Conservation (phyloP, 2,329 filamentous ascomycete genomes). For the Sclerotinia subarctica region DNA sequence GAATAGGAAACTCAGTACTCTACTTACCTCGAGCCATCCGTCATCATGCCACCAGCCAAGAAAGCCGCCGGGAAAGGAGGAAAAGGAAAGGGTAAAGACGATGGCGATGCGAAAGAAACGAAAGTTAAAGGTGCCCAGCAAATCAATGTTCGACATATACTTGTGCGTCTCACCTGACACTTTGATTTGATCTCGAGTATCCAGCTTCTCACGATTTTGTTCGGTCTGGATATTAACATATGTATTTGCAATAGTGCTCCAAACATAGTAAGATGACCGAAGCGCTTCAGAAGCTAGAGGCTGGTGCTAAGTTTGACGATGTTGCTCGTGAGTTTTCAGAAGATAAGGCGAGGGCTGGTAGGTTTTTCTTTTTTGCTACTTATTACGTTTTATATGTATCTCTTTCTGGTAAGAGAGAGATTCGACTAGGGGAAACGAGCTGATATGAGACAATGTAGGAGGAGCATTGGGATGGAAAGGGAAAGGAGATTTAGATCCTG, state of each 20-base stretch:
- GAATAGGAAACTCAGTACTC: not conserved
- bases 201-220: no score
- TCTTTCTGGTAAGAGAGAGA: not conserved
- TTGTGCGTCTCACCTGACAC: conserved; percentile 30
- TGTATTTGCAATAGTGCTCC: conserved; percentile 52
- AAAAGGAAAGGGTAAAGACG: conserved; percentile 37
- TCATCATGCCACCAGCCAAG: conserved; percentile 35
- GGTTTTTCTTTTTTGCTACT: conserved; percentile 19
- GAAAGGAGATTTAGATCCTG: conserved; percentile 61
- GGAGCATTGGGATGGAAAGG: conserved; percentile 72
- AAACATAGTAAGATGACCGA: conserved; percentile 78
- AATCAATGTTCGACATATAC: conserved; percentile 72
- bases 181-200: not conserved
- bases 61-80: conserved; percentile 34
- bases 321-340: conserved; percentile 71
- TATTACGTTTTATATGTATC: not conserved
- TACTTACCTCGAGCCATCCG: not conserved
- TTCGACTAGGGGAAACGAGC: not conserved
- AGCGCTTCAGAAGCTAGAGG: conserved; percentile 64
- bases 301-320: conserved; percentile 68
- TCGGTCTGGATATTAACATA: conserved; percentile 5
- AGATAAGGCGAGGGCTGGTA: conserved; percentile 69
- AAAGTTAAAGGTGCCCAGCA: conserved; percentile 61
- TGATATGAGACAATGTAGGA: conserved; percentile 44
- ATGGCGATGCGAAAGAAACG: conserved; percentile 39